phyloP scores from a whole-genome alignment of 2,329 filamentous ascomycete genomes.

The Pseudocercospora cruenta region DNA sequence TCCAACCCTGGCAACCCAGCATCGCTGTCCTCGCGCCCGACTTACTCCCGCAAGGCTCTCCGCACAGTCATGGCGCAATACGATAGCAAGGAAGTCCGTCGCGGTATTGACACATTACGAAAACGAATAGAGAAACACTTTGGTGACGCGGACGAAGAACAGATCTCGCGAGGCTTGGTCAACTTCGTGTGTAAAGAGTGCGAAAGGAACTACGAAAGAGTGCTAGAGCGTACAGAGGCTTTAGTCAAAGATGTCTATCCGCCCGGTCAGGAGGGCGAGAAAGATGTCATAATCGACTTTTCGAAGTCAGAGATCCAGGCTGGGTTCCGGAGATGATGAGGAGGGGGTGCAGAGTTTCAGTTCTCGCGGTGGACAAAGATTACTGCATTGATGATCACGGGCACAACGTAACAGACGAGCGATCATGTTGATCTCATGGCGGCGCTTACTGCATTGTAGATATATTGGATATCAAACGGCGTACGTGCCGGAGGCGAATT shows the following conservation, averaged over 20 bases:
- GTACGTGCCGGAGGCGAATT: not conserved
- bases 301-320: constrained; percentile 40
- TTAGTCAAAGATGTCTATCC: constrained; percentile 50
- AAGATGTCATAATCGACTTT: constrained; percentile 48
- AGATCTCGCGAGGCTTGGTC: constrained; percentile 62
- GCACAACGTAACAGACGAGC: not conserved
- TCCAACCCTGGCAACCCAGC: constrained; percentile 50
- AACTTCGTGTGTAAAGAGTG: constrained; percentile 64
- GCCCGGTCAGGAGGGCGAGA: constrained; percentile 40
- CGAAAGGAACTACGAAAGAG: constrained; percentile 59
- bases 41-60: constrained; percentile 79
- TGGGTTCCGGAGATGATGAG: constrained; percentile 37
- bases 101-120: constrained; percentile 76
- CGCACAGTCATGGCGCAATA: constrained; percentile 83
- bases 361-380: not conserved
- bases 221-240: constrained; percentile 53
- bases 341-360: not conserved
- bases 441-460: constrained; percentile 4
- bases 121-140: constrained; percentile 98
- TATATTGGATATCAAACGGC: constrained; percentile 1
- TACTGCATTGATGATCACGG: constrained; percentile 1
- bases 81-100: constrained; percentile 81
- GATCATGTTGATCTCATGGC: not conserved
- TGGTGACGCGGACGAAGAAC: constrained; percentile 79
- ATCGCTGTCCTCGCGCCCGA: constrained; percentile 76